Base-by-base conservation (phyloP, 2,329 filamentous ascomycete genomes). In the Nemania sp. region DNA sequence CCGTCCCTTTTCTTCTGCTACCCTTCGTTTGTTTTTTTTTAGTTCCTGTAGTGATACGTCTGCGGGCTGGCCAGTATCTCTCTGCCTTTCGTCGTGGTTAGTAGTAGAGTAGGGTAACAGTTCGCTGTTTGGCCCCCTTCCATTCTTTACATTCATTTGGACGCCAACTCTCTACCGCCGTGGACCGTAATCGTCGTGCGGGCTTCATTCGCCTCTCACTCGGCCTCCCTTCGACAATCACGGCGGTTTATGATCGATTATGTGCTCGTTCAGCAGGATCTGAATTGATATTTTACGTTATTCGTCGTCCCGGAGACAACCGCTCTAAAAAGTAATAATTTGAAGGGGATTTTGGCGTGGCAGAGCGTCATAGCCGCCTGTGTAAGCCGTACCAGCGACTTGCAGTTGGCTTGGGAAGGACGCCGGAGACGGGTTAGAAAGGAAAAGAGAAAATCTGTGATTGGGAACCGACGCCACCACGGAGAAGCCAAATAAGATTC, bases 251-350 rank as follows among this genome's bases (percentile, higher is more conserved):
- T 79, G 77, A 74, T 74, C 79, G 77, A 74, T 74, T 74, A 68
- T 72, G 75, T 73, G 75, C 74, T 74, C 75, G 73, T 86, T 86
- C 85, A 87, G 85, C 85, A 83, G 84, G 84, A 80, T 86, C 84
- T 87, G 85, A 87, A 85, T 82, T 71, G 70, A 73, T 64, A 35
- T 72, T 65, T 70, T 64, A 66, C 64, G 27, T 70, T 62, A 68
- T 52, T 29, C 35, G 51, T 52, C 71, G 66, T 71, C 70, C 70
- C 24, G 71, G 64, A 69, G 62, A 70, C 65, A 53, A 13, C 11
- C 58, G 57, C 29, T 56, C 66, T 57, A 53, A 64, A 65, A 64
- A 69, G 51, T 70, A 71, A 70, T 74, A 73, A 71, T 70, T 60
- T n/a, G n/a, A n/a, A n/a, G 20, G 43, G 49, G 43, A 35, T n/a